phyloP scores from a whole-genome alignment of 495 filamentous ascomycete species.

The Aspergillus affinis region DNA sequence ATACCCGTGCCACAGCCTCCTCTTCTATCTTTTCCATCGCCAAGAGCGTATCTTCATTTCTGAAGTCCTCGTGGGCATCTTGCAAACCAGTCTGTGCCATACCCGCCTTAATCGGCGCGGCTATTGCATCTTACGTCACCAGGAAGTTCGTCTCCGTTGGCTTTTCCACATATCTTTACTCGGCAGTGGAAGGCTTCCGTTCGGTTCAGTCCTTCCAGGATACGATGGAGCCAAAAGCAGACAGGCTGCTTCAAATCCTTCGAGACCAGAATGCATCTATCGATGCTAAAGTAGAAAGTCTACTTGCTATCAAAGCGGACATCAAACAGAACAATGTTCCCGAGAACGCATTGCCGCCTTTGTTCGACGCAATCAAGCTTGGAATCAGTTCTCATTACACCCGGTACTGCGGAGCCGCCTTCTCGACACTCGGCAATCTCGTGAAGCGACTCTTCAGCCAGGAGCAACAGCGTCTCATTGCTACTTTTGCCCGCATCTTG shows the following conservation, averaged over 20 bases:
- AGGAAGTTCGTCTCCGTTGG: not conserved
- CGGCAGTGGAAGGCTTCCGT: not conserved
- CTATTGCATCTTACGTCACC: not conserved
- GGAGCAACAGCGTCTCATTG: conserved; percentile 67
- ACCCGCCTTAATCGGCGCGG: not conserved
- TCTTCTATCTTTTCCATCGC: too few relatives aligned
- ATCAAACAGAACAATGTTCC: conserved; percentile 89
- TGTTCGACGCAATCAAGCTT: conserved; percentile 71
- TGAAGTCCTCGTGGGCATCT: too few relatives aligned
- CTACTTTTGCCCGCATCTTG: conserved; percentile 62
- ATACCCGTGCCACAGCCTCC: too few relatives aligned
- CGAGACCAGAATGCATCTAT: conserved; percentile 64
- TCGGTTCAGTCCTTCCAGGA: not conserved
- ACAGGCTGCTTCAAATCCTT: conserved; percentile 62
- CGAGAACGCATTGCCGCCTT: conserved; percentile 63
- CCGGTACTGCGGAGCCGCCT: conserved; percentile 67
- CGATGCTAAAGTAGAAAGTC: conserved; percentile 67
- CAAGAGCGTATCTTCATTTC: too few relatives aligned
- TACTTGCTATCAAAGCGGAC: conserved; percentile 74
- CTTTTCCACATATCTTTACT: not conserved
- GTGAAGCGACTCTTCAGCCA: conserved; percentile 80
- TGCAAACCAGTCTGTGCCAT: too few relatives aligned
- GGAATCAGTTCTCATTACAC: conserved; percentile 71
- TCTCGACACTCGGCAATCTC: conserved; percentile 82
- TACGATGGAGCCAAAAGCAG: conserved; percentile 45